A percentile compares a stretch with the other conserved stretches of the same genome.
Evolutionary conservation across 208 protist genomes (phyloP).

Genomic region (Crithidia brevicula): DNA sequence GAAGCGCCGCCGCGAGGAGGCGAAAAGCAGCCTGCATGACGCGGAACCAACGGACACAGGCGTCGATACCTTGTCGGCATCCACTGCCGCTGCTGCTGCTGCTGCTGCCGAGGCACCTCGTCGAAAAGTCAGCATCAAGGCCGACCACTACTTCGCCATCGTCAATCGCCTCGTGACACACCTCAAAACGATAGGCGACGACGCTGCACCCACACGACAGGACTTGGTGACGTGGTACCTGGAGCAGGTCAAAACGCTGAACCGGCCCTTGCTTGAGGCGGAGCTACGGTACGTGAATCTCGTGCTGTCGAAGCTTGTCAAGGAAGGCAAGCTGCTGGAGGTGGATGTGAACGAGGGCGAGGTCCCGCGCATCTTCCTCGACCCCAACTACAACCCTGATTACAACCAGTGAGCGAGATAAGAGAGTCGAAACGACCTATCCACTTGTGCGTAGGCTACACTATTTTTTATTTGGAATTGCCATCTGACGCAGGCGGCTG

Average conservation of each 20-base stretch:
- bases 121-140: constrained; percentile 71
- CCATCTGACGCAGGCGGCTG: no score
- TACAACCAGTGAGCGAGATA: constrained; percentile 33
- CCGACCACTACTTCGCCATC: constrained; percentile 90
- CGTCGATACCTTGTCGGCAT: constrained; percentile 2
- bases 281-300: constrained; percentile 83
- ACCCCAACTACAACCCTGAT: constrained; percentile 90
- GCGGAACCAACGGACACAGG: background rate
- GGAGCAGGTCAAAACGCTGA: constrained; percentile 84
- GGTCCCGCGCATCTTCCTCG: constrained; percentile 68
- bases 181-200: constrained; percentile 75
- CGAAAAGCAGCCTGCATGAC: background rate
- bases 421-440: no score
- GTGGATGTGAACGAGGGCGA: constrained; percentile 77
- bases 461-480: no score
- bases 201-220: constrained; percentile 63
- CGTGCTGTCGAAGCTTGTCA: constrained; percentile 75
- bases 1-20: constrained; percentile 10
- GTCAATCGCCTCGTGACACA: constrained; percentile 77
- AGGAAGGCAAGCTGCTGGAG: constrained; percentile 88
- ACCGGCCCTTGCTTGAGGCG: constrained; percentile 76
- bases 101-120: constrained; percentile 17
- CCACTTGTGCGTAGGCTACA: no score
- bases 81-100: constrained; percentile 1
- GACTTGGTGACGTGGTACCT: constrained; percentile 90